Conservation (phyloP, 2,329 filamentous ascomycete species). For the Didymellaceae sp. region DNA sequence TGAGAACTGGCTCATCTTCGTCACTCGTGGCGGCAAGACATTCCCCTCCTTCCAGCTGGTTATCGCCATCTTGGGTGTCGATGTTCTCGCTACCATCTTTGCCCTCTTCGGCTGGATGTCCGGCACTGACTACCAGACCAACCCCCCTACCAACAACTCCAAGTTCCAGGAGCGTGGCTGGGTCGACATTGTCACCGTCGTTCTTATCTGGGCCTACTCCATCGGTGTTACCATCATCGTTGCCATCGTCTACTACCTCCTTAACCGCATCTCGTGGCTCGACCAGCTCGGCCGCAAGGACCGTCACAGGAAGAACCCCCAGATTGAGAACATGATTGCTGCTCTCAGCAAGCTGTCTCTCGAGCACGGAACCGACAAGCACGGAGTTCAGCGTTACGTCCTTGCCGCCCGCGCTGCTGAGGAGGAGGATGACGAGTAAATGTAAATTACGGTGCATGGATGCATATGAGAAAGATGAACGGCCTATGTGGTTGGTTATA, state of each 20-base stretch:
- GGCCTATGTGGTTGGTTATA: conserved; percentile 37
- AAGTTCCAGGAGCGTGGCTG: conserved; percentile 57
- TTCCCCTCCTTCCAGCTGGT: conserved; percentile 78
- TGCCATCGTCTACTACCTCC: conserved; percentile 68
- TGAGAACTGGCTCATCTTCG: conserved; percentile 63
- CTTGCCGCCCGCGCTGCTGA: conserved; percentile 55
- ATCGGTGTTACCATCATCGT: conserved; percentile 70
- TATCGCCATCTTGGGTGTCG: conserved; percentile 73
- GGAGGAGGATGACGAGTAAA: conserved; percentile 56
- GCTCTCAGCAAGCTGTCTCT: conserved; percentile 69
- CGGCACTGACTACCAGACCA: conserved; percentile 55
- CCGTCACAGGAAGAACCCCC: conserved; percentile 66
- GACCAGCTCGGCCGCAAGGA: conserved; percentile 69
- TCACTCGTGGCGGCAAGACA: conserved; percentile 68
- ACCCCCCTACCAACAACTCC: conserved; percentile 50
- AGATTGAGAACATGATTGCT: conserved; percentile 70
- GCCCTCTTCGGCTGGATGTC: conserved; percentile 77
- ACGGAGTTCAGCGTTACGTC: conserved; percentile 54
- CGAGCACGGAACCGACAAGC: conserved; percentile 62
- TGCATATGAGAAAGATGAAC: conserved; percentile 27
- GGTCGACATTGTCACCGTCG: conserved; percentile 68
- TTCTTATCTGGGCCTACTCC: conserved; percentile 71
- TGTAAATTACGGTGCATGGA: conserved; percentile 21
- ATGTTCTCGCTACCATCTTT: conserved; percentile 75
- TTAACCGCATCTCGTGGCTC: conserved; percentile 65